Evolutionary conservation across 768 basidiomycete species (phyloP), one percentile per base, ranked within the genome.

Genomic region (Mycena kentingensis): DNA sequence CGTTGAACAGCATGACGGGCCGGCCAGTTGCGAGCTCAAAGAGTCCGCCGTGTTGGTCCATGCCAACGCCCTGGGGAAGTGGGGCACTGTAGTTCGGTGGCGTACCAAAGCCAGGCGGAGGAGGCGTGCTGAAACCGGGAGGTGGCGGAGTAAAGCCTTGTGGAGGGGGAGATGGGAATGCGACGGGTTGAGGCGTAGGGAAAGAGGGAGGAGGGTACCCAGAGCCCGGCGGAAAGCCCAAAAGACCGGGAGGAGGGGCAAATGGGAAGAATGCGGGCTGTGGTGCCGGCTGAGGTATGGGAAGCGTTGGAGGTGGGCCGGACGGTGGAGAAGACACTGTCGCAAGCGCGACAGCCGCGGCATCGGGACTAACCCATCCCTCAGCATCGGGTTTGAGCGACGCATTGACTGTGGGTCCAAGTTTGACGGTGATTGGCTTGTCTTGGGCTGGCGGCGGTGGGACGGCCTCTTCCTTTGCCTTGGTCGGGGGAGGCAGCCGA

Each of bases 21-120:
- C 88, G 88, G 34, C 91, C 91, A 4, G 88, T 91, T 13, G 88
- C 83, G 46, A 91, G 65, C 67, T 93, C 90, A 64, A 85, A 92
- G n/a, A 88, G 76, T 72, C 90, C 77, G 27, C 90, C 90, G 54
- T 88, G 84, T 48, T 83, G 80, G 58, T 84, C 84, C 63, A 90
- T 70, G 13, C 79, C 88, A 44, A 91, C 77, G 42, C 90, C 90
- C 13, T 83, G 83, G 3, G 88, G 84, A n/a, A 90, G 80, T 18
- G 85, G 55, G 6, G 77, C 67, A 5, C 76, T 73, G 65, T 81
- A 88, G 2, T 73, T 72, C 49, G 88, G 92, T 15, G 87, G 80
- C 8, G 90, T 84, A n/a, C 79, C 77, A 55, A 81, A 90, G 1
- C 77, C 75, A 11, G 87, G 83, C 1, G 88, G 73, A 4, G 75